Evolutionary conservation across 306 rosid genomes (phyloP), one percentile per base, ranked within the genome.

Genomic region (Erythrophleum fordii): DNA sequence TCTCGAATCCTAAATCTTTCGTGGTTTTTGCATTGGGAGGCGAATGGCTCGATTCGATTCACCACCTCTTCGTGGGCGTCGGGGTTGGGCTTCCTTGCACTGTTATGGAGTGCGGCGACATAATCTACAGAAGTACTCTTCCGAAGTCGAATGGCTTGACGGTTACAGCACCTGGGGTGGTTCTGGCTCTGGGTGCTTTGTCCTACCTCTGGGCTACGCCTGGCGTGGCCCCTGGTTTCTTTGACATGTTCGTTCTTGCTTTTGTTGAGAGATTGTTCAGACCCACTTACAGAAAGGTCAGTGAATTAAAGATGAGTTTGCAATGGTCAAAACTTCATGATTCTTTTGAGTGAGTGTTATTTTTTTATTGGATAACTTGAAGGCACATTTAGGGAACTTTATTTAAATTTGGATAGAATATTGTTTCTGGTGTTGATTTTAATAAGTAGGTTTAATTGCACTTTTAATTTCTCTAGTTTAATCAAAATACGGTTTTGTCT

Each of bases 141-240:
- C 98, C 99, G 0, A 93, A 88, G 82, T 49, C 97, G 11, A 83
- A 17, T 84, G 95, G 88, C 6, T 83, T 95, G 70, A 95, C 94
- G 0, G 17, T 95, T 51, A 95, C 98, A 29, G 66, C 61, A 5
- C 93, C 99, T 56, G 99, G 97, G 22, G 87, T 89, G 55, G 41
- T 95, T 83, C 53, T 95, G 41, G 97, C 94, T 77, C 25, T 95
- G 83, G 83, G 95, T 12, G 85, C 99, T 77, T 83, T 93, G 1
- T 95, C 98, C 66, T 95, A 95, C 81, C 95, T 93, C 6, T 95
- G 97, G 99, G 97, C 97, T 72, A 93, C 99, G 5, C 98, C 97
- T 44, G 98, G 97, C 49, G 97, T 95, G 56, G 98, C 98, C 58
- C 99, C 99, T 45, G 98, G 99, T 25, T 93, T 91, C 89, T 95